Evolutionary conservation across 2,329 filamentous ascomycete genomes (phyloP), one percentile per base, ranked within the genome.

Genomic region (Scedosporium aurantiacum): DNA sequence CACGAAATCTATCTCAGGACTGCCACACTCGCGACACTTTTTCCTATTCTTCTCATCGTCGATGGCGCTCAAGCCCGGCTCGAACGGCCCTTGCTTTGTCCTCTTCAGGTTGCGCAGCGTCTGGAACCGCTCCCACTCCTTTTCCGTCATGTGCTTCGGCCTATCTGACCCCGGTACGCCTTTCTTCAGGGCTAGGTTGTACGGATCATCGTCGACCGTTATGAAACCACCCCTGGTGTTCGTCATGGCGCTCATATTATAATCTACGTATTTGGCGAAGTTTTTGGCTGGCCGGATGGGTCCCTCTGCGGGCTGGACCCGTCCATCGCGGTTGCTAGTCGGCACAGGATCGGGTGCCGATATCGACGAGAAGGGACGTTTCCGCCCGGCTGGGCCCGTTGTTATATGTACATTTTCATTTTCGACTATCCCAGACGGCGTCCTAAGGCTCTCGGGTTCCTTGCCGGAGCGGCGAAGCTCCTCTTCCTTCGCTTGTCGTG

Each of bases 171-270:
- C 63, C 61, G 68, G 70, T 40, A 63, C 71, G 16, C 66, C 65
- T 74, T 60, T 81, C 72, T 65, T 75, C 67, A 86, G 83, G 7
- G 87, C 90, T 66, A 87, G 87, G 70, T 96, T 96, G 71, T 88
- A 85, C 1, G 94, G 94, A 73, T 99, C 94, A 70, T 99, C 94
- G 64, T 93, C 89, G 1, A 84, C 82, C n/a, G 88, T 89, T 65
- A 99, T 75, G 73, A 99, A 99, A 0, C 94, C 94, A 64, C 94
- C 94, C 71, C 97, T 97, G 0, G 93, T 97, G 72, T 99, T 94
- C 5, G 88, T 95, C 91, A 99, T 97, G 75, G 93, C 89, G 71
- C 89, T 93, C 75, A 99, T 94, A 73, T 99, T 94, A 76, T 97
- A 97, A 70, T 99, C 94, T 69, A 99, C 92, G 71, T 89, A 97